Percentiles rank a stretch among this genome's conserved stretches.
Evolutionary conservation across 1,284 basidiomycete species (phyloP).

Genomic region (Rhizoctonia solani): DNA sequence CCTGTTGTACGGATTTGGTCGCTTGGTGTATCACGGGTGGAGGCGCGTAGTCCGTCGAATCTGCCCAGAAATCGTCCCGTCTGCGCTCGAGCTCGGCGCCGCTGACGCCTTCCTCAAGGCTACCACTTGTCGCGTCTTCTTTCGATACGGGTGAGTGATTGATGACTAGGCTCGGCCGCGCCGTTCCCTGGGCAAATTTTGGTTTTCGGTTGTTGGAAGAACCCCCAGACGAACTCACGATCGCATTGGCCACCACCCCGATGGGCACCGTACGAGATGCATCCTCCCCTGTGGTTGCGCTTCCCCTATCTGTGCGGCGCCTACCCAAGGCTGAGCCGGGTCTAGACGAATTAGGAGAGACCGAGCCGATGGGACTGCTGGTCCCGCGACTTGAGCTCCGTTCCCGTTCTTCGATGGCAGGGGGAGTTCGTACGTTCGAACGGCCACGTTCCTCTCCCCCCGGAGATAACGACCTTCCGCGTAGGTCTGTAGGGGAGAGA

Average conservation of each 20-base stretch:
- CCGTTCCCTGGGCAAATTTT: constrained; percentile 31
- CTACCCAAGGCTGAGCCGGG: constrained; percentile 24
- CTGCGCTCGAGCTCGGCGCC: constrained; percentile 24
- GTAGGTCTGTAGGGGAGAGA: constrained; percentile 23
- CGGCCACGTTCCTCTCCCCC: constrained; percentile 36
- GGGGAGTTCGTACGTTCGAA: constrained; percentile 37
- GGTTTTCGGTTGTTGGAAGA: constrained; percentile 30
- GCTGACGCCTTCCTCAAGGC: constrained; percentile 9
- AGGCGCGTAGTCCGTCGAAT: constrained; percentile 22
- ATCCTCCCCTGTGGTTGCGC: constrained; percentile 26
- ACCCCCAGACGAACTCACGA: constrained; percentile 32
- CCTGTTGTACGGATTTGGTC: neutral
- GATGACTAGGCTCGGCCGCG: constrained; percentile 20
- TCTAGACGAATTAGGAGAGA: constrained; percentile 35
- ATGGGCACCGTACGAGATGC: constrained; percentile 18
- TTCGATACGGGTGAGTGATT: constrained; percentile 24
- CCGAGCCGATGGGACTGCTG: constrained; percentile 38
- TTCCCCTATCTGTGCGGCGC: constrained; percentile 16
- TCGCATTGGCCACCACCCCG: constrained; percentile 26
- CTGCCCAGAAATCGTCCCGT: constrained; percentile 27
- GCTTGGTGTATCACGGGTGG: neutral
- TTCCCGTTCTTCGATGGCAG: constrained; percentile 36
- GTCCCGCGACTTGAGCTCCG: constrained; percentile 38
- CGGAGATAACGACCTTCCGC: constrained; percentile 25
- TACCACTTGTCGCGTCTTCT: constrained; percentile 7